Evolutionary conservation across 495 filamentous ascomycete species (phyloP).

Genomic region (Podospora bellae-mahoneyi): DNA sequence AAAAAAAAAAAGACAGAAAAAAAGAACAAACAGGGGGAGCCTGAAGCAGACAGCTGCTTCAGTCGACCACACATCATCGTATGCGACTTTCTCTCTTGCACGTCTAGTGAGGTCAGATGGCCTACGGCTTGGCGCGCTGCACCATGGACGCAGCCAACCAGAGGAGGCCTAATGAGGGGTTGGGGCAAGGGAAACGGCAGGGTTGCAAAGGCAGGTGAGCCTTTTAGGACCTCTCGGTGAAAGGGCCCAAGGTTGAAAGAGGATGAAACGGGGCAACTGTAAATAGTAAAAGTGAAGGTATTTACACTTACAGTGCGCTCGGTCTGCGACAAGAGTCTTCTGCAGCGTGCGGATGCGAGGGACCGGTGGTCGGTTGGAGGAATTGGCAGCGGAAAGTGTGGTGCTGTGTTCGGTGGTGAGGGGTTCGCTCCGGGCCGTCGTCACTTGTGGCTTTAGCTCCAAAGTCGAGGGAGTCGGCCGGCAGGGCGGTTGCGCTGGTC

Average conservation of each 20-base stretch:
- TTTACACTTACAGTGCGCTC: conserved; percentile 22
- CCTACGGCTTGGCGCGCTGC: conserved; percentile 32
- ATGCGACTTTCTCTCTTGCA: conserved; percentile 27
- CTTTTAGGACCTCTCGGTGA: conserved; percentile 32
- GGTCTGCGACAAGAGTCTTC: background rate
- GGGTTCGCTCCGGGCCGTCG: conserved; percentile 23
- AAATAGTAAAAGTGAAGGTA: background rate
- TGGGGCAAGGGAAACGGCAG: conserved; percentile 27
- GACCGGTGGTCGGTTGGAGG: background rate
- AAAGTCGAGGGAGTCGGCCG: conserved; percentile 1
- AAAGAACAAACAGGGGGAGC: background rate
- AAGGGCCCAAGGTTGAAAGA: background rate
- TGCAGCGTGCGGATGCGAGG: conserved; percentile 1
- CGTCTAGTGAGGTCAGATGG: conserved; percentile 40
- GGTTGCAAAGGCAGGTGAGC: conserved; percentile 29
- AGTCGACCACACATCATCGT: conserved; percentile 9
- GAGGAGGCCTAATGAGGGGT: conserved; percentile 31
- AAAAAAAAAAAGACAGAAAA: background rate
- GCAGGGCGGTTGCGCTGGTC: conserved; percentile 12
- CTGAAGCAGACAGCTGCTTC: background rate
- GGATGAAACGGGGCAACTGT: background rate
- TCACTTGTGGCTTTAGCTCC: conserved; percentile 14
- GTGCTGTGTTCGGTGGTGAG: conserved; percentile 17
- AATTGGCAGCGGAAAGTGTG: conserved; percentile 17
- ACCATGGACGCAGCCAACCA: conserved; percentile 33